Evolutionary conservation across 2,329 filamentous ascomycete species (phyloP).

Genomic region (Aspergillus transmontanensis): DNA sequence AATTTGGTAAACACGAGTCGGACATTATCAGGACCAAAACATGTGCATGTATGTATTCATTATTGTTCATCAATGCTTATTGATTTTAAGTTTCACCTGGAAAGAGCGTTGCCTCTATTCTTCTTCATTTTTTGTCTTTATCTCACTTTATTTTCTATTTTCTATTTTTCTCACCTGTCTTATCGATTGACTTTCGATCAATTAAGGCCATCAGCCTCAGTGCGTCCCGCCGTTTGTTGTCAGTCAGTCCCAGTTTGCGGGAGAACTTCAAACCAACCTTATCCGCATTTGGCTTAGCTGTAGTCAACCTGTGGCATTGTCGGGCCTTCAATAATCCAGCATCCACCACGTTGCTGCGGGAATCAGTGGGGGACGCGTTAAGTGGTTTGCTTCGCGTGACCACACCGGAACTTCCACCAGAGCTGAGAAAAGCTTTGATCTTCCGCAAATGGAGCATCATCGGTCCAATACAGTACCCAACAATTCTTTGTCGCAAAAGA

Average conservation of each 20-base stretch:
- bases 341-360: slow-evolving; percentile 21
- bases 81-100: neutral
- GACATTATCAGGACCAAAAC: neutral
- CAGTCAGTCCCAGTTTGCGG: neutral
- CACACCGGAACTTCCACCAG: neutral
- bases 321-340: neutral
- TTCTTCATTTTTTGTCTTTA: neutral
- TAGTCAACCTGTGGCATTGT: neutral
- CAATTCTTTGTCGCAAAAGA: slow-evolving; percentile 11
- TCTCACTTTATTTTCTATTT: neutral
- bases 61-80: neutral
- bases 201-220: neutral
- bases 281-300: neutral
- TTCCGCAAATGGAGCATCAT: neutral
- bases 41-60: neutral
- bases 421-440: neutral
- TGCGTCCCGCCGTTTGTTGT: neutral
- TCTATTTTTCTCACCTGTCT: neutral
- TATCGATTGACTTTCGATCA: neutral
- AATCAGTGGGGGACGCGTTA: slow-evolving; percentile 21
- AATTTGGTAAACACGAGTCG: neutral
- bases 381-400: slow-evolving; percentile 22
- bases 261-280: neutral
- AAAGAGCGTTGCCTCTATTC: neutral
- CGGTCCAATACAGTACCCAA: slow-evolving; percentile 4